Conservation (phyloP, 805 yeast species). For the Metschnikowia kofuensis region DNA sequence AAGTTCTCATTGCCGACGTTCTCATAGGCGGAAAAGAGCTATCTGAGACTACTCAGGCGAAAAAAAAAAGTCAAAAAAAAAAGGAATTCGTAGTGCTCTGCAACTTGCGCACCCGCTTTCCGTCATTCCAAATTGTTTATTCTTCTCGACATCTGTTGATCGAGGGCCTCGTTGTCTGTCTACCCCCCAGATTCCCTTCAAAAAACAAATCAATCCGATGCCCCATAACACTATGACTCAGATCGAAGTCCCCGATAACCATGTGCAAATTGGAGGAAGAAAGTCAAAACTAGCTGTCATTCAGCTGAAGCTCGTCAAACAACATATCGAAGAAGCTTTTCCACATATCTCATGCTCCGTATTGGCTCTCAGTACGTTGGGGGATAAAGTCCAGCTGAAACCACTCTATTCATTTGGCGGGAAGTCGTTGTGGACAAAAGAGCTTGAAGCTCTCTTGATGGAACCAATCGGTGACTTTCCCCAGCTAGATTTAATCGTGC, state of each 20-base stretch:
- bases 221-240: conserved; percentile 22
- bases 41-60: neutral
- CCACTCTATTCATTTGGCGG: conserved; percentile 96
- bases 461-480: conserved; percentile 59
- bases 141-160: neutral
- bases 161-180: conserved; percentile 3
- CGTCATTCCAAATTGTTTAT: neutral
- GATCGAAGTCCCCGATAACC: conserved; percentile 26
- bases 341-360: conserved; percentile 73
- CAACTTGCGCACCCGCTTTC: conserved; percentile 5
- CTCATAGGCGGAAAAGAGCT: conserved; percentile 12
- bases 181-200: neutral
- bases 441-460: conserved; percentile 75
- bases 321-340: conserved; percentile 52
- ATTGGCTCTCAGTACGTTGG: conserved; percentile 78
- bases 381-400: conserved; percentile 80
- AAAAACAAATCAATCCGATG: conserved; percentile 5
- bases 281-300: conserved; percentile 82
- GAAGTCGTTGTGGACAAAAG: conserved; percentile 94
- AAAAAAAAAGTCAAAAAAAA: neutral
- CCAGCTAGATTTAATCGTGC: conserved; percentile 84
- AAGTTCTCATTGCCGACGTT: conserved; percentile 9
- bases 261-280: conserved; percentile 76
- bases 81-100: neutral
- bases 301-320: conserved; percentile 76